Evolutionary conservation across 2,329 filamentous ascomycete genomes (phyloP), one percentile per base, ranked within the genome.

Genomic region (Colletotrichum noveboracense): DNA sequence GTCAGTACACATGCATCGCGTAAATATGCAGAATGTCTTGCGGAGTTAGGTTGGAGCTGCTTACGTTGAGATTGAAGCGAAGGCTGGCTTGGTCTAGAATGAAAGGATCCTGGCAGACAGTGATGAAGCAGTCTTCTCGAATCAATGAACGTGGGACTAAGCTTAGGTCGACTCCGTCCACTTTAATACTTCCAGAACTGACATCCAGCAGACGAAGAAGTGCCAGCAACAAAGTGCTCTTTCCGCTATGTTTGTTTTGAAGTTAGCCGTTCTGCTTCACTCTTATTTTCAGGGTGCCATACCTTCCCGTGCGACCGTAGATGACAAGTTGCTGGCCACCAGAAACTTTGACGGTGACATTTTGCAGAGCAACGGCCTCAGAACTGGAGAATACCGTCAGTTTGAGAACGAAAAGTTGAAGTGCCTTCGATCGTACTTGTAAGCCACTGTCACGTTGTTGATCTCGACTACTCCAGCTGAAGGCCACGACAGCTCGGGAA

Each of bases 401-500:
- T 0, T 24, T 12, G 13, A 6, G 13, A 7, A 26, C 1, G 1
- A 4, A 4, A 21, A 28, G 14, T 32, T 6, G 8, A 18, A 24
- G 3, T 16, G 24, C 32, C 13, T 61, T 26, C 5, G 6, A 5
- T 7, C 55, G 16, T 71, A 75, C 72, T 78, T 81, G 30, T 85
- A 86, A 4, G 81, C 78, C 0, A 81, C 83, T 0, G 79, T 81
- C 4, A 86, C 55, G 28, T 82, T 80, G 4, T 77, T 75, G 28
- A 86, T 81, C 38, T 84, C 81, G 8, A 86, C 81, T 2, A 48
- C 77, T 0, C 84, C 84, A 2, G 76, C 60, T 2, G 70, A 43
- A 1, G 85, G 84, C 85, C 85, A 87, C 5, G 79, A 75, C 4
- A 77, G 64, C 2, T 79, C 78, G 2, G 82, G 78, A 5, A 61